Conservation (phyloP, 345 rosid genomes). For the thale cress (Arabidopsis thaliana) region DNA sequence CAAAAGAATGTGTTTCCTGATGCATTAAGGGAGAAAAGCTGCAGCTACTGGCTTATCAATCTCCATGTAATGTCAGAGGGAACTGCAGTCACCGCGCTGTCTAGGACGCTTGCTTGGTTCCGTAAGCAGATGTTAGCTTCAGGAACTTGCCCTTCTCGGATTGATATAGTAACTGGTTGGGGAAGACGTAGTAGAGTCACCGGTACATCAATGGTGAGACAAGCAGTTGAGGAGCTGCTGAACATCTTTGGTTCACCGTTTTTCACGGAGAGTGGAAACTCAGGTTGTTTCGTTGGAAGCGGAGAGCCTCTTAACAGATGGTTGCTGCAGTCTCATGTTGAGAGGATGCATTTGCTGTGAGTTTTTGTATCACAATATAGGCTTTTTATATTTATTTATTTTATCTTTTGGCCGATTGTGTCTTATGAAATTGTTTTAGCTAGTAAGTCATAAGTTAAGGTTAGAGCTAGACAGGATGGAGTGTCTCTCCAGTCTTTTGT, state of each 20-base stretch:
- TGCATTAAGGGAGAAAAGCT: conserved; percentile 75
- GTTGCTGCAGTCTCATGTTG: conserved; percentile 82
- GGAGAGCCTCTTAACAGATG: conserved; percentile 80
- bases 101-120: conserved; percentile 91
- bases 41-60: conserved; percentile 89
- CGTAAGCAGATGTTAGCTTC: conserved; percentile 71
- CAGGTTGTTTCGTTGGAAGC: conserved; percentile 89
- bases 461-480: neutral
- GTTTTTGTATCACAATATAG: conserved; percentile 24
- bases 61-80: conserved; percentile 98
- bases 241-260: conserved; percentile 80
- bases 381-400: neutral
- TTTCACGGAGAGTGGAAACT: conserved; percentile 75
- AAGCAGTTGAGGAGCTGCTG: conserved; percentile 78
- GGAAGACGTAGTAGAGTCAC: conserved; percentile 92
- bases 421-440: conserved; percentile 20
- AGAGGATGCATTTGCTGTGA: conserved; percentile 89
- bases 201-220: conserved; percentile 83
- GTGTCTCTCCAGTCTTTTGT: conserved; percentile 9
- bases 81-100: conserved; percentile 82
- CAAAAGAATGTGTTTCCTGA: conserved; percentile 85
- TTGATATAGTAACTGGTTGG: conserved; percentile 96
- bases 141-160: conserved; percentile 70
- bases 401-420: neutral
- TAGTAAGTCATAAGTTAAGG: conserved; percentile 34